Evolutionary conservation across 2,329 filamentous ascomycete species (phyloP), one percentile per base, ranked within the genome.

Genomic region (Diaporthe amygdali): DNA sequence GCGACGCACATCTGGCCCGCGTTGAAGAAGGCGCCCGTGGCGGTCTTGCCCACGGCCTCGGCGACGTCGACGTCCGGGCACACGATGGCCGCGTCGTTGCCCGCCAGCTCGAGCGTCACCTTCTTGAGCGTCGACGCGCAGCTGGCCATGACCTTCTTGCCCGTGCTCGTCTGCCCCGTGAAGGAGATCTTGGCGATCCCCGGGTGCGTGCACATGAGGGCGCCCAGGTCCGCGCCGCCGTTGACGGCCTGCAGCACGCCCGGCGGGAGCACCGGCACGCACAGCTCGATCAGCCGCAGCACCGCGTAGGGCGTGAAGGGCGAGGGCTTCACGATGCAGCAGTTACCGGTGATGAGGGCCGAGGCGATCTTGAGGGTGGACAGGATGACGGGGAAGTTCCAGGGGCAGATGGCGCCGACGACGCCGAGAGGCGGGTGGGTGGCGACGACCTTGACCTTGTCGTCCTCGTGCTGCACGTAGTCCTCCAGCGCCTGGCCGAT

Each of bases 101-200:
- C 88, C 2, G 88, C 88, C 32, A 85, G 77, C 77, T 86, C 88
- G 10, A 89, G 82, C 0, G 87, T 88, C 2, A 89, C 81, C 39
- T 84, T 82, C 77, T 90, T 90, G 56, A 90, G 76, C 0, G 86
- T 88, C 74, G 81, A 82, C 10, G 85, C 82, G 72, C 84, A 86
- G 72, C 81, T 83, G 41, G 81, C 83, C 82, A 87, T 85, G 49
- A 83, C 76, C 80, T 83, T 72, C 56, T 85, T 79, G 37, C 79
- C 79, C 0, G 88, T 89, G 5, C 82, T 78, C 6, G 82, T 87
- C 1, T 87, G 89, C 3, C 89, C 88, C 0, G 88, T 91, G 76
- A 91, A 91, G 71, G 81, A 86, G 76, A 91, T 87, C 79, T 90
- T 89, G 68, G 84, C 82, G 75, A 90, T 86, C 15, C 82, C 85